These are phyloP conservation scores for Cercospora sp. DNA, from an alignment of 2,329 filamentous ascomycete genomes.

Conservation along the genomic window DNA sequence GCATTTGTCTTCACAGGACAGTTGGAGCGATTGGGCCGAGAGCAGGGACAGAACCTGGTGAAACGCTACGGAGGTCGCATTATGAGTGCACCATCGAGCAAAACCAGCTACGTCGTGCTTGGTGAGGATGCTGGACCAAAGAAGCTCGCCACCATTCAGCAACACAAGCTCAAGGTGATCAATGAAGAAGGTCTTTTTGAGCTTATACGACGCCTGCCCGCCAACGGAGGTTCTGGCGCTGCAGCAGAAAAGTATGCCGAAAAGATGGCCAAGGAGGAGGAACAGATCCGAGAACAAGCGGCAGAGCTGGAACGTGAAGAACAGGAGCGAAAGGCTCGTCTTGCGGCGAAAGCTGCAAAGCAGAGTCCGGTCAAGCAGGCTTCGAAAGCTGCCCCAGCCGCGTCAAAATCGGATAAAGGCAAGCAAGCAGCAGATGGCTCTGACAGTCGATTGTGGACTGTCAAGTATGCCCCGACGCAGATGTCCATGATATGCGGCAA, in stretches of 20 bases:
- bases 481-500: constrained; percentile 93
- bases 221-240: constrained; percentile 83
- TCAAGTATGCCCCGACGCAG: constrained; percentile 87
- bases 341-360: constrained; percentile 54
- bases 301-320: constrained; percentile 85
- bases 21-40: constrained; percentile 74
- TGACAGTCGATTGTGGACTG: constrained; percentile 79
- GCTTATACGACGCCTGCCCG: constrained; percentile 76
- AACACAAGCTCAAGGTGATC: constrained; percentile 83
- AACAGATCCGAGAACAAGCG: constrained; percentile 77
- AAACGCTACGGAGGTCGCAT: constrained; percentile 95
- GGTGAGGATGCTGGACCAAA: constrained; percentile 89
- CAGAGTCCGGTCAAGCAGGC: constrained; percentile 40
- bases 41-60: constrained; percentile 81
- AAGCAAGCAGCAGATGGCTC: constrained; percentile 44
- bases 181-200: constrained; percentile 90
- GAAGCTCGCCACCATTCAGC: constrained; percentile 83
- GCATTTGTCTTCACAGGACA: constrained; percentile 96
- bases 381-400: constrained; percentile 44
- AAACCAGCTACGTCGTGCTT: constrained; percentile 91
- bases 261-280: constrained; percentile 81
- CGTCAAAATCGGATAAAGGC: constrained; percentile 38
- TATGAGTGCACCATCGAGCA: constrained; percentile 79
- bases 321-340: constrained; percentile 37
- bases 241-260: constrained; percentile 82